Percentiles rank a stretch among this genome's conserved stretches.
Evolutionary conservation across 768 basidiomycete genomes (phyloP).

Genomic region (Calocybe cyanea): DNA sequence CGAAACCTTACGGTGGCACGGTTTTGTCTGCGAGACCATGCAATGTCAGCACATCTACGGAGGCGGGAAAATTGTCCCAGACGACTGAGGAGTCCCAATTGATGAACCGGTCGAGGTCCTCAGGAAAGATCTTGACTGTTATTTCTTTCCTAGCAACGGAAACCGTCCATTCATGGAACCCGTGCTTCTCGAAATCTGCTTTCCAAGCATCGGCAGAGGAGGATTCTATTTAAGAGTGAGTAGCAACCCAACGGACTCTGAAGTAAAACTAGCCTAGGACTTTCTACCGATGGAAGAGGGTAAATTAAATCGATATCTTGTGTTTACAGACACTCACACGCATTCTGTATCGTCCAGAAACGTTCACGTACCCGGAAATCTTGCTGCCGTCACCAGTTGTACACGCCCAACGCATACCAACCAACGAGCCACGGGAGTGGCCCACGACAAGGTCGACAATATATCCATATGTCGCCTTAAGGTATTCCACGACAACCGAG

Average conservation of each 20-base stretch:
- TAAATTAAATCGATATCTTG: neutral
- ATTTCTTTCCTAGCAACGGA: conserved; percentile 63
- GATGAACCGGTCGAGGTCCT: conserved; percentile 59
- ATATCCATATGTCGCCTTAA: conserved; percentile 61
- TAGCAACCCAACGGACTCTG: conserved; percentile 7
- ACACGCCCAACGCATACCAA: conserved; percentile 65
- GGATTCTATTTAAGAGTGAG: conserved; percentile 21
- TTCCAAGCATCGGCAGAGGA: conserved; percentile 36
- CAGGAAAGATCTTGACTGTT: conserved; percentile 48
- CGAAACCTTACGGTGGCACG: conserved; percentile 60
- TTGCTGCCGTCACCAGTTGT: conserved; percentile 52
- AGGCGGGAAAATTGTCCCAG: conserved; percentile 62
- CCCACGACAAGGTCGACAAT: conserved; percentile 66
- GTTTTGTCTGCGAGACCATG: conserved; percentile 70
- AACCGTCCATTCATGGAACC: conserved; percentile 59
- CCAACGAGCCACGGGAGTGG: conserved; percentile 77
- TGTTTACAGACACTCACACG: conserved; percentile 39
- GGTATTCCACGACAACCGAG: conserved; percentile 56
- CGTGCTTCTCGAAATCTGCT: conserved; percentile 49
- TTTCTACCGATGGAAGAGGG: conserved; percentile 26
- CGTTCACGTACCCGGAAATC: conserved; percentile 66
- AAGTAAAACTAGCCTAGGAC: conserved; percentile 33
- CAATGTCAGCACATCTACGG: conserved; percentile 66
- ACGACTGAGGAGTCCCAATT: conserved; percentile 65
- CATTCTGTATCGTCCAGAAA: conserved; percentile 79